Percentiles rank a stretch among this genome's conserved stretches.
These are phyloP conservation scores for Salvia sclarea DNA, from an alignment of 305 asterid species.

Conservation along the genomic window DNA sequence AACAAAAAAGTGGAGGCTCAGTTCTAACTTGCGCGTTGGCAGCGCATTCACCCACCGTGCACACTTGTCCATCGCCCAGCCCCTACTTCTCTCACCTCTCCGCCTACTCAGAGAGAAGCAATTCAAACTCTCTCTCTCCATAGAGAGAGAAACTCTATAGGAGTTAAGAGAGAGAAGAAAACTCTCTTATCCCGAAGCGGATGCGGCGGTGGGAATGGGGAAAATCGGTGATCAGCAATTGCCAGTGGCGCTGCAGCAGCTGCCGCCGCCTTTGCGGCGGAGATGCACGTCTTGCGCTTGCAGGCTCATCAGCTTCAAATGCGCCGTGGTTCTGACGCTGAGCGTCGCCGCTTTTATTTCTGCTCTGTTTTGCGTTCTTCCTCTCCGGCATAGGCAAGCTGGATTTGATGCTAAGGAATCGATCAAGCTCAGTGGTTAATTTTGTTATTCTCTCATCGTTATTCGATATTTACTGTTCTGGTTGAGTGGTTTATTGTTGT, in stretches of 20 bases:
- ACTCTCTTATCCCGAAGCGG: constrained; percentile 33
- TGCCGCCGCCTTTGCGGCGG: constrained; percentile 39
- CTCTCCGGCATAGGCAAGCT: constrained; percentile 32
- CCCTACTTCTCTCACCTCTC: constrained; percentile 33
- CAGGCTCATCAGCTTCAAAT: constrained; percentile 48
- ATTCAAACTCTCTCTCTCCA: background rate
- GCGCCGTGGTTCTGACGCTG: constrained; percentile 51
- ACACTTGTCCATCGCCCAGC: constrained; percentile 34
- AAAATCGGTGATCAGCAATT: constrained; percentile 52
- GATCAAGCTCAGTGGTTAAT: constrained; percentile 60
- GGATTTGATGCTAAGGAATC: constrained; percentile 61
- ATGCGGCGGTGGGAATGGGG: constrained; percentile 80
- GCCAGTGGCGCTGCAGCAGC: constrained; percentile 55
- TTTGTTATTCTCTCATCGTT: background rate
- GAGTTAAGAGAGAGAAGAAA: constrained; percentile 3
- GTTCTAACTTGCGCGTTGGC: background rate
- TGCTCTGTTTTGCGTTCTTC: constrained; percentile 54
- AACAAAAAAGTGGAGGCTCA: background rate
- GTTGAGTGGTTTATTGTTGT: background rate
- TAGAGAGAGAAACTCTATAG: constrained; percentile 31
- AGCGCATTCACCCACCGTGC: constrained; percentile 29
- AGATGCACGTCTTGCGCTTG: constrained; percentile 40
- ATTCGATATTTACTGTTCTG: background rate
- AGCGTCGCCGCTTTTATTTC: constrained; percentile 53
- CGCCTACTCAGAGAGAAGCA: constrained; percentile 34